phyloP scores from a whole-genome alignment of 192 early-diverging fungal species.

The Umbelopsis vinacea region DNA sequence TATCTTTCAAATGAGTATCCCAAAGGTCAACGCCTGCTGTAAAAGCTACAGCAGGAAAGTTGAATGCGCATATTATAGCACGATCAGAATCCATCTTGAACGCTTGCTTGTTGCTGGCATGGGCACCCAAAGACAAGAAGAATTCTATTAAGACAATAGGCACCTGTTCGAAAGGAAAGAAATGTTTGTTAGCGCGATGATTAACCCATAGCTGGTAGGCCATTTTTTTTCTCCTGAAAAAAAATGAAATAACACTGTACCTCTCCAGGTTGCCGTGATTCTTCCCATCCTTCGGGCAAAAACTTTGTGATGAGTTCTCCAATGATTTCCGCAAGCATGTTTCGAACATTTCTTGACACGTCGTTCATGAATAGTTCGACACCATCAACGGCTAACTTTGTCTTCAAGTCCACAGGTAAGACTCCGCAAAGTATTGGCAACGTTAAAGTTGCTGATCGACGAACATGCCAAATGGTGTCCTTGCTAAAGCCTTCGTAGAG shows the following conservation, averaged over 20 bases:
- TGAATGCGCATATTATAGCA: constrained; percentile 60
- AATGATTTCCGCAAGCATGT: constrained; percentile 56
- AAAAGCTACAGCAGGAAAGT: constrained; percentile 63
- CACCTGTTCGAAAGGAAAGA: constrained; percentile 17
- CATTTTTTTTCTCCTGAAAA: too few species aligned
- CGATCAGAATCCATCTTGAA: constrained; percentile 57
- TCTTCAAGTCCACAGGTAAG: constrained; percentile 50
- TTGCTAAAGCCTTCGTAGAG: constrained; percentile 54
- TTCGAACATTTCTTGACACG: constrained; percentile 57
- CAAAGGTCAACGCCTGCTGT: constrained; percentile 59
- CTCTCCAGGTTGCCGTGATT: constrained; percentile 32
- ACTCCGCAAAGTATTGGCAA: constrained; percentile 51
- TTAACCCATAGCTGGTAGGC: too few species aligned
- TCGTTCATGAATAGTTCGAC: constrained; percentile 57
- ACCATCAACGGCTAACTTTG: constrained; percentile 47
- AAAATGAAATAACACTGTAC: constrained; percentile 1
- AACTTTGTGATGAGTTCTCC: constrained; percentile 63
- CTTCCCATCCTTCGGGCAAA: constrained; percentile 44
- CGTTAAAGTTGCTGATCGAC: constrained; percentile 56
- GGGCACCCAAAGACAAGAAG: constrained; percentile 48
- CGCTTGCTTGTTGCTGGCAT: constrained; percentile 40
- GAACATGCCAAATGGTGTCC: constrained; percentile 64
- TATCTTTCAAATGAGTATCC: constrained; percentile 57
- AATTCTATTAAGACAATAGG: constrained; percentile 53
- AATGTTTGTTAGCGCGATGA: too few species aligned